Percentiles rank a stretch among this genome's conserved stretches.
Evolutionary conservation across 257 asterid species (phyloP).

Genomic region (Rauvolfia tetraphylla): DNA sequence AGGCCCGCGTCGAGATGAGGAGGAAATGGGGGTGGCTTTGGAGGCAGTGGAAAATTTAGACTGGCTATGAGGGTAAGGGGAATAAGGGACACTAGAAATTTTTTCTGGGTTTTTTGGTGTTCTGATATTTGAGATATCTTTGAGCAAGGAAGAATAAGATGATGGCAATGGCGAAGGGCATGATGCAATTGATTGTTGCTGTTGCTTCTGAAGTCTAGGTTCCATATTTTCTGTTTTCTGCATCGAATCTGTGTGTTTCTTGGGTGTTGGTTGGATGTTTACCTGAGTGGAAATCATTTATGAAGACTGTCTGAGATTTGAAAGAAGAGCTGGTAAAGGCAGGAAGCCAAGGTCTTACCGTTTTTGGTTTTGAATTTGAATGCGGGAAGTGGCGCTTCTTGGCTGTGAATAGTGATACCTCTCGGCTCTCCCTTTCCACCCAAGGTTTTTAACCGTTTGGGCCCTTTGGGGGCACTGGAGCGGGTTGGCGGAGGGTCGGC

Average conservation of each 20-base stretch:
- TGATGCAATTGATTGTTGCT: conserved; percentile 9
- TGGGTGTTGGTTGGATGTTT: neutral
- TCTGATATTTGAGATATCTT: conserved; percentile 64
- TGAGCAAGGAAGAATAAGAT: conserved; percentile 39
- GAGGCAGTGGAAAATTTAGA: conserved; percentile 59
- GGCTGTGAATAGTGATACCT: neutral
- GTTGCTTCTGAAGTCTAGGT: conserved; percentile 10
- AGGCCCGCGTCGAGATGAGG: conserved; percentile 29
- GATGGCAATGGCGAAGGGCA: conserved; percentile 44
- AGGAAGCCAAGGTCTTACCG: conserved; percentile 8
- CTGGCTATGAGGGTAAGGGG: conserved; percentile 33
- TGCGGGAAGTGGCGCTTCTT: conserved; percentile 36
- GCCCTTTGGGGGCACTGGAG: no score
- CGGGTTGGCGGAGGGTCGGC: no score
- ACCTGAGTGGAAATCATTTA: neutral
- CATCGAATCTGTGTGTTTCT: neutral
- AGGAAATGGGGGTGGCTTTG: conserved; percentile 51
- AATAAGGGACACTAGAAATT: conserved; percentile 23
- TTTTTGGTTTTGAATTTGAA: conserved; percentile 46
- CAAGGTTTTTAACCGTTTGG: no score
- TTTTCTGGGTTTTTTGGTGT: conserved; percentile 53
- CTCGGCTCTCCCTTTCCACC: neutral
- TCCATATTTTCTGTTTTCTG: conserved; percentile 16
- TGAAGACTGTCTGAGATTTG: neutral
- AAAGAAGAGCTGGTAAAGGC: neutral